Base-by-base conservation (phyloP, 225 moss, liverwort and hornwort species). In the Pseudoscleropodium purum region DNA sequence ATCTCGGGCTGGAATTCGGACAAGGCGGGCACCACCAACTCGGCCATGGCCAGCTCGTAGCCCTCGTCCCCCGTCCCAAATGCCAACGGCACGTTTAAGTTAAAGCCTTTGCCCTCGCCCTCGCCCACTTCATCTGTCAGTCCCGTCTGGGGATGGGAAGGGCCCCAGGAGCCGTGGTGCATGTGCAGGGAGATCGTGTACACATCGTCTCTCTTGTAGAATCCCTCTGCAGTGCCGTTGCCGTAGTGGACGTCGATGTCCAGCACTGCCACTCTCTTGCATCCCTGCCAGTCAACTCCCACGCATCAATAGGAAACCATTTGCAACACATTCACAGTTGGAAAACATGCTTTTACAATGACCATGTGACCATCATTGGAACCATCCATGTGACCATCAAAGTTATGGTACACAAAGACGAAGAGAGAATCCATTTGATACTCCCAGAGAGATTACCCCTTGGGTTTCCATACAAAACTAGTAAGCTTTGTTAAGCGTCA, bases 211-310 rank as follows among this genome's bases (percentile, higher is more conserved):
- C 95, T 89, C 6, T 79, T 75, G 87, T 93, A 96, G 65, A 96
- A 96, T 13, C 95, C 96, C 89, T 95, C 95, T 45, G 96, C 96
- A 31, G 95, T 96, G 87, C 96, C 96, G 51, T 96, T 95, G 70
- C 96, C 96, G 74, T 94, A 95, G 90, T 96, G 96, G 36, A 94
- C 95, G 83, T 96, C 96, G 56, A 96, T 92, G 88, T 96, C 96
- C 77, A 96, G 81, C 82, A 96, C 96, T 26, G 90, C 93, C 85
- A 96, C 95, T 88, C 93, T 90, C 86, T 93, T 86, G 82, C 96
- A 93, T 79, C 94, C 95, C 94, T 92, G 87, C 37, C 56, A 27
- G 30, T 27, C 30, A 45, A 33, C 51, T 23, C 75, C 13, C n/a
- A 52, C 18, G 51, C 82, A 16, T 62, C 52, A 51, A n/a, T 29